phyloP scores from a whole-genome alignment of 768 basidiomycete species.

The Pholiota molesta region DNA sequence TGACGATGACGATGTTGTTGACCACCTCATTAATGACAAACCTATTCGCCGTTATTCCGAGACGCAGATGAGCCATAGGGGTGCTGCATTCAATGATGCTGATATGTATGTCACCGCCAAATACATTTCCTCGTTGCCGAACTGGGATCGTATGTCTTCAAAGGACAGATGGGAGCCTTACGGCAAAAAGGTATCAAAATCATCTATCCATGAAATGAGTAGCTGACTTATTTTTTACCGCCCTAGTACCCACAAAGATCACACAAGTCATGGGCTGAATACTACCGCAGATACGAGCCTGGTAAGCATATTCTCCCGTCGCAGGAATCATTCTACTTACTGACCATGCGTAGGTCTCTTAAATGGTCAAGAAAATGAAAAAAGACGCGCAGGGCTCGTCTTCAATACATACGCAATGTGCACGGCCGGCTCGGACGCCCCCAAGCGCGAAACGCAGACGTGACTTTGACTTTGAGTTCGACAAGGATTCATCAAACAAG shows the following conservation, averaged over 20 bases:
- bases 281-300: slow-evolving; percentile 53
- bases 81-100: slow-evolving; percentile 57
- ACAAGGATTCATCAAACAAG: slow-evolving; percentile 29
- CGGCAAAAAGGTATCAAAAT: slow-evolving; percentile 44
- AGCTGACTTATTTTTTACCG: neutral
- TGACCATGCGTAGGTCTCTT: slow-evolving; percentile 30
- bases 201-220: neutral
- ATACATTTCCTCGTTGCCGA: slow-evolving; percentile 51
- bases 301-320: slow-evolving; percentile 32
- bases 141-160: slow-evolving; percentile 43
- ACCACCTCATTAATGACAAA: slow-evolving; percentile 33
- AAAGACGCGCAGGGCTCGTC: slow-evolving; percentile 24
- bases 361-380: slow-evolving; percentile 42
- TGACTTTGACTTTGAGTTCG: slow-evolving; percentile 24
- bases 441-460: slow-evolving; percentile 39
- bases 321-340: neutral
- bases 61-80: slow-evolving; percentile 54
- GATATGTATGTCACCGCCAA: slow-evolving; percentile 64
- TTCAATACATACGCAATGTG: slow-evolving; percentile 30
- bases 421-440: slow-evolving; percentile 31
- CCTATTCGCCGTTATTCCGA: slow-evolving; percentile 37
- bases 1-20: slow-evolving; percentile 29
- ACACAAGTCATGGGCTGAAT: slow-evolving; percentile 63
- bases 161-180: slow-evolving; percentile 62
- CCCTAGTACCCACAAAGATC: slow-evolving; percentile 58